Base-by-base conservation (phyloP, 2,329 filamentous ascomycete species). In the Aplosporella prunicola region DNA sequence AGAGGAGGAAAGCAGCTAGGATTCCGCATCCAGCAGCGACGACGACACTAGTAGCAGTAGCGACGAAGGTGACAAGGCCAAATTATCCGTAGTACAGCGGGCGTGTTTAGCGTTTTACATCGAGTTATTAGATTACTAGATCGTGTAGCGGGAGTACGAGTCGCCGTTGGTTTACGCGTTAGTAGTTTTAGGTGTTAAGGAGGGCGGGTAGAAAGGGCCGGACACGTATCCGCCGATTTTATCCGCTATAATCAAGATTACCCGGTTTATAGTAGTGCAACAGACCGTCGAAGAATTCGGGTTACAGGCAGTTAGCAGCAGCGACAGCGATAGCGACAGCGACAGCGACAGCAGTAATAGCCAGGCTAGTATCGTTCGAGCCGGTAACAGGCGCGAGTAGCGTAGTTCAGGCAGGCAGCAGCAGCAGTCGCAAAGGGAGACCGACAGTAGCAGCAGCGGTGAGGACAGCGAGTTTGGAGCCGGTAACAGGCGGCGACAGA, bases 101-200 rank as follows among this genome's bases (percentile, higher is more conserved):
- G 42, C 42, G 29, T 47, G 35, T 40, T 47, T 49, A 29, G 14
- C 33, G 23, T 49, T 50, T 48, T 50, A 29, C 26, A 46, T 51
- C 26, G 28, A 22, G 32, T 42, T 49, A 30, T 39, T 50, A 23
- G 40, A 47, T 37, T 30, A 46, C 31, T 26, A 13, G 10, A 48
- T 45, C 16, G 36, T 33, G 8, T 29, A 35, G 11, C 43, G 30
- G 26, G 43, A 49, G 39, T 50, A 49, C 27, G 41, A 49, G 25
- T 47, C 38, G 37, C 32, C 39, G 29, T 47, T 50, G 20, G 47
- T 48, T 17, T 47, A 35, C 27, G 35, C 32, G 31, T 44, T 50
- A 22, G 47, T 46, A 11, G 40, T 47, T 20, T 44, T 51, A n/a
- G 44, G 49, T 11, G 39, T 51, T 9, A 43, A 45, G n/a, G 39